These are phyloP conservation scores for Ilyonectria sp. DNA, from an alignment of 2,329 filamentous ascomycete genomes.

Conservation along the genomic window DNA sequence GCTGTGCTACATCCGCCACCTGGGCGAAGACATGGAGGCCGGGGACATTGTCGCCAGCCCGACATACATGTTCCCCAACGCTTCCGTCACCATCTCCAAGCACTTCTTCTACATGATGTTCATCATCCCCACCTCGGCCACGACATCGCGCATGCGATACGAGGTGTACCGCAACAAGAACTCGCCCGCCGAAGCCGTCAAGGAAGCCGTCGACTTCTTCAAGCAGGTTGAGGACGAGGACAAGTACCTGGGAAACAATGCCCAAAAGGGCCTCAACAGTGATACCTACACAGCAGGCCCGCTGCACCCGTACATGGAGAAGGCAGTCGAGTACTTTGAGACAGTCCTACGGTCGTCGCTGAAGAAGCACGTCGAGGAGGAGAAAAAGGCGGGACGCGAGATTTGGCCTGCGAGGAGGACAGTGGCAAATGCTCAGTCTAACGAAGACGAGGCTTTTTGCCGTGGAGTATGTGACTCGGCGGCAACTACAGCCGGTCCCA, in stretches of 20 bases:
- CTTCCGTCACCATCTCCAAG: constrained; percentile 21
- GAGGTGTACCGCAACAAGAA: constrained; percentile 26
- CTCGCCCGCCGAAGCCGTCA: not conserved
- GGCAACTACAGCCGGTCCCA: not conserved
- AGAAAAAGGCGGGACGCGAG: constrained; percentile 2
- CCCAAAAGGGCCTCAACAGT: constrained; percentile 15
- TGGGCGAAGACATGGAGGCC: constrained; percentile 22
- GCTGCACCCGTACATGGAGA: constrained; percentile 25
- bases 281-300: constrained; percentile 18
- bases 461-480: constrained; percentile 12
- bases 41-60: constrained; percentile 15
- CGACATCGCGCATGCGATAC: constrained; percentile 19
- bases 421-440: constrained; percentile 7
- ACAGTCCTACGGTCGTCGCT: not conserved
- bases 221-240: constrained; percentile 25
- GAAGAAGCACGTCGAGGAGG: constrained; percentile 15
- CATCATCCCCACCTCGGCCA: constrained; percentile 19
- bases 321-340: constrained; percentile 20
- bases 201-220: constrained; percentile 9
- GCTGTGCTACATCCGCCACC: constrained; percentile 13
- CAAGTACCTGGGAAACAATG: constrained; percentile 17
- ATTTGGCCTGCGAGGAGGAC: constrained; percentile 15
- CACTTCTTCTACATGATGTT: constrained; percentile 30
- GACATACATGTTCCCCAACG: constrained; percentile 28
- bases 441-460: constrained; percentile 22